Base-by-base conservation (phyloP, 345 rosid genomes). In the Eucalyptus curtisii region DNA sequence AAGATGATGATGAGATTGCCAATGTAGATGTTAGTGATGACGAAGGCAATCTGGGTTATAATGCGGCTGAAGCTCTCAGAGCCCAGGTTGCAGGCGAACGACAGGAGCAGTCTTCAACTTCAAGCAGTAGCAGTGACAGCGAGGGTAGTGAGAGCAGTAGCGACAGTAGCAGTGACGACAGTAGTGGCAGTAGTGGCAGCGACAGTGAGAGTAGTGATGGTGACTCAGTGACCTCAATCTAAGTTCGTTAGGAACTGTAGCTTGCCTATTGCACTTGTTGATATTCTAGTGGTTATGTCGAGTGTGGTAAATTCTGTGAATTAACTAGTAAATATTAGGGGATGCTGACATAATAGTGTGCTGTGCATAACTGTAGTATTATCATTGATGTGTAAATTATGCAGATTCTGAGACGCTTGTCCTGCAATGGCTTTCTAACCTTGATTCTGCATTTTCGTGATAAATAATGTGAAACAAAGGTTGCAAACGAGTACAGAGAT, bases 1-100 rank as follows among this genome's bases (percentile, higher is more conserved):
- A 90, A 24, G 98, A 93, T 8, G 99, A 97, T 20, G 97, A 93
- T 89, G 99, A 96, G 94, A 96, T 95, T 89, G 97, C 98, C 37
- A 97, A 95, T 90, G 97, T 97, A 76, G 99, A 97, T 86, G 92
- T 91, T 40, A 93, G 94, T 81, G 98, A 94, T 31, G 96, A 93
- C 15, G 98, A 95, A 42, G 76, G 37, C 9, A 88, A 91, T 30
- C 93, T 93, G 71, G 96, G 96, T 85, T 93, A 90, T 49, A 95
- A 95, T 86, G 99, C 99, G 22, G 99, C 99, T 44, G 98, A 96
- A 90, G 98, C 97, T 61, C 98, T 95, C 64, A 92, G 95, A 92
- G 98, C 97, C 49, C 98, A 96, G 91, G 95, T 96, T 88, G 97
- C 95, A 5, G 94, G 94, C 86, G 93, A 92, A 86, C 88, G 85